Conservation (phyloP, 805 yeast genomes). For the Nakazawaea wyomingensis region DNA sequence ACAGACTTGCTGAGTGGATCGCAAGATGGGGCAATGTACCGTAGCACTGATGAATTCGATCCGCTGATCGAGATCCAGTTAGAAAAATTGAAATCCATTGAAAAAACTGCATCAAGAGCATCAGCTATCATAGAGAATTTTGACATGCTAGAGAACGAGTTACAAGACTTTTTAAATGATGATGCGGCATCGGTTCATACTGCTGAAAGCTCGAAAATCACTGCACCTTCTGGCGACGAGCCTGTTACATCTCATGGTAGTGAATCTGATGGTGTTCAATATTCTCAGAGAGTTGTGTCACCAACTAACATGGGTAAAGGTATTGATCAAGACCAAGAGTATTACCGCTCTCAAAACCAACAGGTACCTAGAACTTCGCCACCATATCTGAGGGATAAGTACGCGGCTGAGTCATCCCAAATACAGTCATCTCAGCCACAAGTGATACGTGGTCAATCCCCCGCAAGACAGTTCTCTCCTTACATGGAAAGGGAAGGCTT, state of each 20-base stretch:
- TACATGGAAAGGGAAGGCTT: too few relatives aligned
- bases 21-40: too few relatives aligned
- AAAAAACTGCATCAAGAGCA: slow-evolving; percentile 4
- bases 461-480: too few relatives aligned
- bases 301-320: too few relatives aligned
- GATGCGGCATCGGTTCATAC: not conserved
- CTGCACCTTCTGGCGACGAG: not conserved
- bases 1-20: not conserved
- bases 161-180: slow-evolving; percentile 11
- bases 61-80: not conserved
- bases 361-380: too few relatives aligned
- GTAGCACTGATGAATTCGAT: not conserved
- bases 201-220: slow-evolving; percentile 5
- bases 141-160: slow-evolving; percentile 11
- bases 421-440: too few relatives aligned
- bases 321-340: too few relatives aligned
- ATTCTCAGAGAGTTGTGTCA: too few relatives aligned
- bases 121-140: slow-evolving; percentile 11
- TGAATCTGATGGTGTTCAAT: not conserved
- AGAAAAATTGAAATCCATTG: not conserved
- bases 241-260: slow-evolving; percentile 3
- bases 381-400: too few relatives aligned
- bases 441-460: too few relatives aligned
- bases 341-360: too few relatives aligned
- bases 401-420: too few relatives aligned